Conservation (phyloP, 1,284 basidiomycete genomes). For the Rhodofomes roseus region DNA sequence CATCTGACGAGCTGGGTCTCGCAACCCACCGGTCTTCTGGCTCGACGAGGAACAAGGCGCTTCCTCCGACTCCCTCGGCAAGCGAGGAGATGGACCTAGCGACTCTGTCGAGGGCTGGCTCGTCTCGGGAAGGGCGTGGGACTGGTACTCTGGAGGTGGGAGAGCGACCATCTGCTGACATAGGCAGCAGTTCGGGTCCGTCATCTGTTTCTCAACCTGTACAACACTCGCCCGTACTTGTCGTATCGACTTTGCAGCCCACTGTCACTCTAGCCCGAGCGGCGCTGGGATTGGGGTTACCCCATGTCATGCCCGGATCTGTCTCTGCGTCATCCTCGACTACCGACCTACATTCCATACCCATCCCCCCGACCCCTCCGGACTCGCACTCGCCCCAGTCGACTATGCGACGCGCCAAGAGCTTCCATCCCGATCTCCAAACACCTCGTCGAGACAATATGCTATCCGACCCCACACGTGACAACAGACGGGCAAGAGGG, state of each 20-base stretch:
- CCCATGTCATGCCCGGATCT: conserved; percentile 44
- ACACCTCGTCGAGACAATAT: conserved; percentile 13
- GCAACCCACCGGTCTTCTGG: conserved; percentile 17
- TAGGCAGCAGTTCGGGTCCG: conserved; percentile 11
- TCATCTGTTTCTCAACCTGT: conserved; percentile 16
- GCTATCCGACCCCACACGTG: conserved; percentile 26
- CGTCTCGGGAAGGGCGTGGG: conserved; percentile 1
- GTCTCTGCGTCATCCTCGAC: conserved; percentile 38
- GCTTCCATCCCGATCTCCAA: conserved; percentile 37
- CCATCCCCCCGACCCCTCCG: conserved; percentile 10
- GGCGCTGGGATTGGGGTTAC: conserved; percentile 53
- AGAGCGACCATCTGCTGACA: conserved; percentile 8
- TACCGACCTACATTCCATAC: conserved; percentile 37
- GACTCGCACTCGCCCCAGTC: conserved; percentile 11
- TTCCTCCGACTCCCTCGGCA: conserved; percentile 58
- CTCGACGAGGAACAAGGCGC: conserved; percentile 54
- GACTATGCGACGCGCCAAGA: conserved; percentile 41
- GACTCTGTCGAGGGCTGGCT: conserved; percentile 7
- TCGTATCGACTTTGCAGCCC: conserved; percentile 30
- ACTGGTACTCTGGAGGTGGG: conserved; percentile 3
- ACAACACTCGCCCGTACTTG: conserved; percentile 17
- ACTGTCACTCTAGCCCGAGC: conserved; percentile 51
- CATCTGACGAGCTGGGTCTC: conserved; percentile 28
- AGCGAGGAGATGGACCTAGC: conserved; percentile 15
- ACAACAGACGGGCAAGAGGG: conserved; percentile 38